Evolutionary conservation across 2,329 filamentous ascomycete species (phyloP).

Genomic region (Fusarium chlamydosporum): DNA sequence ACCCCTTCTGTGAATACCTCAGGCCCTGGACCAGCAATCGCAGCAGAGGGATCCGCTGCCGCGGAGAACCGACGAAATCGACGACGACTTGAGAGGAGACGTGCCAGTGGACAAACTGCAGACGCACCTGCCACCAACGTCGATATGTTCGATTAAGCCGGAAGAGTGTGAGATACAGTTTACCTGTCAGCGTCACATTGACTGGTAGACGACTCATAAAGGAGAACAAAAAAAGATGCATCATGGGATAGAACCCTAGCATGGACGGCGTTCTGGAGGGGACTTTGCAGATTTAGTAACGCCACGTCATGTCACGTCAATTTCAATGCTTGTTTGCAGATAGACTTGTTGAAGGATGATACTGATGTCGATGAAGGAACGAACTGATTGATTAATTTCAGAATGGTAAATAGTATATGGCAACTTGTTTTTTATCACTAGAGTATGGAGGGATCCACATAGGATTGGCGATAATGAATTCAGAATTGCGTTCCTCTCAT

Average conservation of each 20-base stretch:
- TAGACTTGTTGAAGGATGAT: conserved; percentile 49
- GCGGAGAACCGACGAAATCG: conserved; percentile 69
- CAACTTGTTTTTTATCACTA: conserved; percentile 25
- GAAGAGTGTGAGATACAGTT: not conserved
- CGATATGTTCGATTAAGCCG: conserved; percentile 42
- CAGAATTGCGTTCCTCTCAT: conserved; percentile 16
- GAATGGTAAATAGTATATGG: conserved; percentile 33
- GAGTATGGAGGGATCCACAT: conserved; percentile 33
- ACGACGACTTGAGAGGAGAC: conserved; percentile 68
- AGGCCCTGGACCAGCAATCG: conserved; percentile 52
- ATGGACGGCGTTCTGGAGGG: conserved; percentile 47
- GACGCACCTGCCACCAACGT: conserved; percentile 33
- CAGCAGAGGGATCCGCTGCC: conserved; percentile 50
- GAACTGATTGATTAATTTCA: conserved; percentile 42
- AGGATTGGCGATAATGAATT: conserved; percentile 37
- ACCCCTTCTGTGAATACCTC: conserved; percentile 59
- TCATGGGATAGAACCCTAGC: conserved; percentile 31
- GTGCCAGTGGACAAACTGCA: conserved; percentile 55
- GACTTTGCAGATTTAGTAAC: conserved; percentile 38
- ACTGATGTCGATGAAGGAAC: conserved; percentile 44
- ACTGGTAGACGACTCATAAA: not conserved
- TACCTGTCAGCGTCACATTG: not conserved
- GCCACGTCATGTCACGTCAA: conserved; percentile 38
- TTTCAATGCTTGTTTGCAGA: conserved; percentile 45
- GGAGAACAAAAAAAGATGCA: conserved; percentile 33